These are phyloP conservation scores for Chamaenerion angustifolium DNA, from an alignment of 345 rosid species.

Conservation along the genomic window DNA sequence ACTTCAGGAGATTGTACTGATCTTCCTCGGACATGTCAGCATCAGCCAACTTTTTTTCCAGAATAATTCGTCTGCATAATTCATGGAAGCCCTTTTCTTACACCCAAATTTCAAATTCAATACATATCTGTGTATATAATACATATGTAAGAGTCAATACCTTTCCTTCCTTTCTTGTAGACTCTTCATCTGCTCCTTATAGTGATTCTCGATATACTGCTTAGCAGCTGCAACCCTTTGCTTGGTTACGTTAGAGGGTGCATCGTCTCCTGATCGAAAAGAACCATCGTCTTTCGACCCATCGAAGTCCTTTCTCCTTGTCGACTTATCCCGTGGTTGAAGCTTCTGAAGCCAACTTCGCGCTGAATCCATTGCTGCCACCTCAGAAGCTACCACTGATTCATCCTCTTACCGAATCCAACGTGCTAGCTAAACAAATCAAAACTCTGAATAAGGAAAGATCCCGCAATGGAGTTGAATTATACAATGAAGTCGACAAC, in stretches of 20 bases:
- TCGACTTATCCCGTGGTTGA: slow-evolving; percentile 8
- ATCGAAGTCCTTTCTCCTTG: slow-evolving; percentile 17
- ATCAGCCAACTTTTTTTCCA: slow-evolving; percentile 84
- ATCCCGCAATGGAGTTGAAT: too few species aligned
- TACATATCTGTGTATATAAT: background rate
- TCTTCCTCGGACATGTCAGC: slow-evolving; percentile 95
- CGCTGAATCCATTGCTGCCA: slow-evolving; percentile 9
- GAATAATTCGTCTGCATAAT: slow-evolving; percentile 33
- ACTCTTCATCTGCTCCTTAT: slow-evolving; percentile 77
- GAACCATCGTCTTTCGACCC: slow-evolving; percentile 19
- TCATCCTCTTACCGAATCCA: too few species aligned
- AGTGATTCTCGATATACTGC: slow-evolving; percentile 80
- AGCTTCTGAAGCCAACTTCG: slow-evolving; percentile 12
- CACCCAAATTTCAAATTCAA: too few species aligned
- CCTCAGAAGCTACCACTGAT: too few species aligned
- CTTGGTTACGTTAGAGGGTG: slow-evolving; percentile 43
- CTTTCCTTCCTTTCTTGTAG: slow-evolving; percentile 68
- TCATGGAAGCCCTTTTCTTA: too few species aligned
- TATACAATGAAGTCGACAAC: too few species aligned
- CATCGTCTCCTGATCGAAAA: slow-evolving; percentile 16
- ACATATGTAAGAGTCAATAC: slow-evolving; percentile 11
- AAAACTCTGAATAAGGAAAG: too few species aligned
- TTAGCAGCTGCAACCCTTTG: slow-evolving; percentile 76
- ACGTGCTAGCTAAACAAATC: too few species aligned
- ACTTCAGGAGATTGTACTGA: slow-evolving; percentile 74